A percentile compares a stretch with the other conserved stretches of the same genome.
Evolutionary conservation across 768 basidiomycete species (phyloP).

Genomic region (Collybia mongolica): DNA sequence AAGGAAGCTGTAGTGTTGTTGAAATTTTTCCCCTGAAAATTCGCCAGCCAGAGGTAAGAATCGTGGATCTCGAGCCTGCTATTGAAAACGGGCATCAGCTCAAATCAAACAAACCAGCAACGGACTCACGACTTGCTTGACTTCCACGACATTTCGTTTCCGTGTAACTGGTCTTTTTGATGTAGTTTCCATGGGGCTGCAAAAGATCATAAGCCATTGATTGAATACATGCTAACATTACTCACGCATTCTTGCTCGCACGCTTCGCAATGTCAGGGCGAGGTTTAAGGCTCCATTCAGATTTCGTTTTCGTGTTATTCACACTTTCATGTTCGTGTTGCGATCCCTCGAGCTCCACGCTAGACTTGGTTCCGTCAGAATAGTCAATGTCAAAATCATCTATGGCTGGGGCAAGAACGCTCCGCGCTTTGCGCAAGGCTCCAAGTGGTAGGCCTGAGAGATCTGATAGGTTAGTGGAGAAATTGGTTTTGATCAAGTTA

Average conservation of each 20-base stretch:
- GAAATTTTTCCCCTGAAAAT: constrained; percentile 64
- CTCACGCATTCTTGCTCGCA: constrained; percentile 85
- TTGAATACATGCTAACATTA: constrained; percentile 10
- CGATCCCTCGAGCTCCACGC: no score
- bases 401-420: constrained; percentile 42
- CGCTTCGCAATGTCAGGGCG: constrained; percentile 57
- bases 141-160: constrained; percentile 65
- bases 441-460: constrained; percentile 62
- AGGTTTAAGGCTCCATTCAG: constrained; percentile 40
- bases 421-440: constrained; percentile 59
- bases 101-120: neutral
- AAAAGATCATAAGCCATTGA: neutral
- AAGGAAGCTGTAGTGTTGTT: constrained; percentile 73
- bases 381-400: constrained; percentile 25
- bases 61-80: constrained; percentile 86
- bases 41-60: constrained; percentile 75
- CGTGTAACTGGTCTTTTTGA: constrained; percentile 86
- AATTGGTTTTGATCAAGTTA: neutral
- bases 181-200: constrained; percentile 76
- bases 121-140: constrained; percentile 54
- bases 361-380: constrained; percentile 7
- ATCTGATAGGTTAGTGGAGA: constrained; percentile 37
- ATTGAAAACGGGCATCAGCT: constrained; percentile 3
- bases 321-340: constrained; percentile 9
- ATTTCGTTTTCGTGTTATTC: constrained; percentile 35